Evolutionary conservation across 441 rosid genomes (phyloP).

Genomic region (Adansonia gregorii): DNA sequence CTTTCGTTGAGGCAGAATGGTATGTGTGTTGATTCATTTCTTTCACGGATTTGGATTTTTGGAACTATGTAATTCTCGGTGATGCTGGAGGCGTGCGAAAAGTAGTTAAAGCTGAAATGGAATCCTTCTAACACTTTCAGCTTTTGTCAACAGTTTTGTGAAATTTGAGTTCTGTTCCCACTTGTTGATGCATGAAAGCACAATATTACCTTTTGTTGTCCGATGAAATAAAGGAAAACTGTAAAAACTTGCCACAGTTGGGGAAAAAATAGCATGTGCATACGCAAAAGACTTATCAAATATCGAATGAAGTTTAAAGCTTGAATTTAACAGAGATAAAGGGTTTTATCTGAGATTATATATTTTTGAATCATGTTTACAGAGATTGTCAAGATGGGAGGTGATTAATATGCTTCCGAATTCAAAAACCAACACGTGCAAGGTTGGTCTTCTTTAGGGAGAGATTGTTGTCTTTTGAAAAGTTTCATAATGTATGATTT

Average conservation of each 20-base stretch:
- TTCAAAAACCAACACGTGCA: constrained; percentile 42
- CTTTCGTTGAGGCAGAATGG: neutral
- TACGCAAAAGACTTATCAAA: neutral
- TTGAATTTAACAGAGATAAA: neutral
- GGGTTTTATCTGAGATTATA: constrained; percentile 2
- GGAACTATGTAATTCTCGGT: neutral
- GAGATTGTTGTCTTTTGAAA: neutral
- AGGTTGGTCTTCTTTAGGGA: constrained; percentile 51
- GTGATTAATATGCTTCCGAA: constrained; percentile 37
- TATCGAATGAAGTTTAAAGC: constrained; percentile 3
- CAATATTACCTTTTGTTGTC: neutral
- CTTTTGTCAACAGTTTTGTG: neutral
- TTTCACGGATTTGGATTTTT: neutral
- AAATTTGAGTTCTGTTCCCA: neutral
- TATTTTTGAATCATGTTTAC: constrained; percentile 36
- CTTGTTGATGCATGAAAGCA: constrained; percentile 7
- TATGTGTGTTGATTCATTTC: neutral
- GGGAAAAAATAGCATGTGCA: neutral
- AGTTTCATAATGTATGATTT: constrained; percentile 19
- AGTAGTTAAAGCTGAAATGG: neutral
- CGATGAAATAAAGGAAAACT: neutral
- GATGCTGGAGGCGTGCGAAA: neutral
- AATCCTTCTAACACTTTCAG: neutral
- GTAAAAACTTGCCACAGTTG: neutral
- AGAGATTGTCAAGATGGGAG: constrained; percentile 63